Evolutionary conservation across 768 basidiomycete species (phyloP), one percentile per base, ranked within the genome.

Genomic region (Kwoniella pini): DNA sequence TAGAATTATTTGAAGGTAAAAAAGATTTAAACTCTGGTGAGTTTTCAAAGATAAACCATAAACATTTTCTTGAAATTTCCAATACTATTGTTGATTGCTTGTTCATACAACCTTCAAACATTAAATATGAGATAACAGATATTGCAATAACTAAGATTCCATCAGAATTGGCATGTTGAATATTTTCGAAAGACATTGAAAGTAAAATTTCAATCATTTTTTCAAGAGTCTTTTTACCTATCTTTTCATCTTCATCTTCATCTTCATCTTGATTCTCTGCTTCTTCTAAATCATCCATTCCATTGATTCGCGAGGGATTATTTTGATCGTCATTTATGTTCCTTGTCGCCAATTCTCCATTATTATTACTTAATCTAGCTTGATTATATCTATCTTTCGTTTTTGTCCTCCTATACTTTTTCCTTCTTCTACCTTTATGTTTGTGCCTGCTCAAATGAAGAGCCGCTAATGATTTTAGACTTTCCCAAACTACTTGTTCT

Each of bases 21-120:
- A 31, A 50, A n/a, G 31, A 19, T 7, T 30, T 30, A n/a, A 50
- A 33, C 24, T 50, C 48, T 2, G 48, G 48, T 50, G 48, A 50
- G 22, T 50, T 28, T 2, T 28, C 31, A 4, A 50, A 12, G 24
- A 17, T 30, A 6, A 15, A 10, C n/a, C 12, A 50, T 50, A 50
- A 19, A 31, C 27, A 50, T 31, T 50, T 50, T 31, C 48, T 30
- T 5, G 48, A 27, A 11, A 50, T 50, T 19, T 31, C 28, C 9
- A 50, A 21, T 10, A n/a, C 6, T 33, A 31, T 30, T 12, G 31
- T 30, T 30, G 28, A 50, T 50, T 50, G 27, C 21, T 10, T 10
- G 21, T 19, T 9, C 17, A 50, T 50, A 11, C 48, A 27, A 6
- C 48, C 48, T 4, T 28, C 31, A 30, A 50, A 50, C 5, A 50